Conservation (phyloP, 2,329 filamentous ascomycete species). For the Colletotrichum kahawae region DNA sequence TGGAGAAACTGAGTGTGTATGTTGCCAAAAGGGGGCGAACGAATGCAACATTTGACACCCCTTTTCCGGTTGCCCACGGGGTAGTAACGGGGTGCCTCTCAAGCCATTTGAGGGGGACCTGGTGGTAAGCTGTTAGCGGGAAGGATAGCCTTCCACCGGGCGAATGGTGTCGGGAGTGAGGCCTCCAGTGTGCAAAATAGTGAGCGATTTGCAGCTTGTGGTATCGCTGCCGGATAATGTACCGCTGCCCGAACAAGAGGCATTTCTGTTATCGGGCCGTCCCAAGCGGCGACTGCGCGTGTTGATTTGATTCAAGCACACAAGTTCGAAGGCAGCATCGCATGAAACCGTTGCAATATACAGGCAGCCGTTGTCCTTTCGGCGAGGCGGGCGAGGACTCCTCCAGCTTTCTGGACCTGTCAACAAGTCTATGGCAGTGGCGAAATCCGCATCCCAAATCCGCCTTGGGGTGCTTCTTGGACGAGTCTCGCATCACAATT, state of each 20-base stretch:
- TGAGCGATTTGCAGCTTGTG: background rate
- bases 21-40: background rate
- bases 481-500: background rate
- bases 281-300: background rate
- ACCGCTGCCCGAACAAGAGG: background rate
- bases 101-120: background rate
- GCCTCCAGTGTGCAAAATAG: background rate
- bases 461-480: background rate
- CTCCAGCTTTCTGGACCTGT: background rate
- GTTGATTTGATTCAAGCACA: background rate
- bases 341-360: background rate
- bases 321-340: background rate
- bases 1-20: background rate
- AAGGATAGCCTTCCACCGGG: background rate
- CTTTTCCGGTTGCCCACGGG: background rate
- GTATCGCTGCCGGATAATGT: background rate
- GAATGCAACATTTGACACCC: background rate
- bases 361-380: background rate
- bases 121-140: background rate
- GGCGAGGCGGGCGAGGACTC: background rate
- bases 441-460: background rate
- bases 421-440: background rate
- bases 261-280: slow-evolving; percentile 3
- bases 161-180: background rate
- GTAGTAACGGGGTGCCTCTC: background rate